Evolutionary conservation across 2,329 filamentous ascomycete species (phyloP), one percentile per base, ranked within the genome.

Genomic region (Fusarium xyrophilum): DNA sequence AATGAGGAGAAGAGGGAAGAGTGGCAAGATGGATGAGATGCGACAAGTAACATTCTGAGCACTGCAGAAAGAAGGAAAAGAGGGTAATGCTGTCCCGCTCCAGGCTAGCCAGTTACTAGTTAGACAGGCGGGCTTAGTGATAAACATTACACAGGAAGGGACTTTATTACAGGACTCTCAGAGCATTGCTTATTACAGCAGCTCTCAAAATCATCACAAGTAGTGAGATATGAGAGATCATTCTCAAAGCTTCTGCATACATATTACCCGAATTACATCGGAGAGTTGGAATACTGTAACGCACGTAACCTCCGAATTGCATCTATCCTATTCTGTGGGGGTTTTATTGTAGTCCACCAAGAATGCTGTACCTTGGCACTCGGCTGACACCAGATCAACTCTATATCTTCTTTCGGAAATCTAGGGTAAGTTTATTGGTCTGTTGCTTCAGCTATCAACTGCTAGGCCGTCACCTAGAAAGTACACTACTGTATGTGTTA

Each of bases 401-500:
- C 27, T 39, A 47, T 43, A 33, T 35, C 46, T 52, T 19, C 44
- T 38, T 56, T 56, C 6, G 54, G 47, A 43, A 50, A 63, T 63
- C 60, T 54, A 63, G 60, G 59, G 60, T 63, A 63, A 63, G 59
- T 38, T 65, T 47, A 60, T 59, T 53, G 50, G 50, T 48, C 42
- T 66, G 28, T 60, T 48, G 30, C 39, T 48, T 40, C 28, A 69
- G 53, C 66, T 69, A 62, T 69, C 57, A 62, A 42, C 40, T n/a
- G 21, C 17, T 42, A 13, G 36, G 33, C 27, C 14, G 32, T 47
- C 39, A 57, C 14, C 23, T 21, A 21, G 28, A 36, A 48, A 47
- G 28, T 57, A 47, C 52, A 61, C 59, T 70, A 70, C 59, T 65
- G 63, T 68, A 54, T 9, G 19, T 44, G 39, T 54, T 54, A 69